Evolutionary conservation across 805 yeast species (phyloP).

Genomic region (Hyphopichia homilentoma): DNA sequence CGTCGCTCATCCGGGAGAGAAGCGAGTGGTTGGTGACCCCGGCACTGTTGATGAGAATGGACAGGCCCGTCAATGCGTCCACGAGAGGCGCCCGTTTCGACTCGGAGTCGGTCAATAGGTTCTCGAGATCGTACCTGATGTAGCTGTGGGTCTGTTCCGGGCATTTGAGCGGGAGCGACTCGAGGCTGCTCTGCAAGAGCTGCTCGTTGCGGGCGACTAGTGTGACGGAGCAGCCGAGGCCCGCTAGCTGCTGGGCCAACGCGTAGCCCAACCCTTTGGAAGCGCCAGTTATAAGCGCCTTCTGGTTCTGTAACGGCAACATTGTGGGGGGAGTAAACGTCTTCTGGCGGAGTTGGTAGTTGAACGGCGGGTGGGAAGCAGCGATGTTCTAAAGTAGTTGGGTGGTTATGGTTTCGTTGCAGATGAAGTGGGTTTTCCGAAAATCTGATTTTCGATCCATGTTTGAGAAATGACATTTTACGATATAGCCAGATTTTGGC

Average conservation of each 20-base stretch:
- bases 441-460: too few species aligned
- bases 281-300: constrained; percentile 40
- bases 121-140: constrained; percentile 29
- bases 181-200: constrained; percentile 24
- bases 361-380: too few species aligned
- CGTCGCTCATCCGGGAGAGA: constrained; percentile 38
- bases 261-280: constrained; percentile 37
- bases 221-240: constrained; percentile 27
- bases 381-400: too few species aligned
- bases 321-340: background rate
- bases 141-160: constrained; percentile 25
- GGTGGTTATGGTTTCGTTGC: too few species aligned
- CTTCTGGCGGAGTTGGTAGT: too few species aligned
- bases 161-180: constrained; percentile 9
- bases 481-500: too few species aligned
- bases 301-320: constrained; percentile 6
- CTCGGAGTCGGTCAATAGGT: constrained; percentile 11
- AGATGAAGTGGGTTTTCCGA: too few species aligned
- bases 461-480: too few species aligned
- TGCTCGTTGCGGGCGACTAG: constrained; percentile 33
- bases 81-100: constrained; percentile 12
- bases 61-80: constrained; percentile 27
- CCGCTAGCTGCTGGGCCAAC: constrained; percentile 23
- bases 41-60: constrained; percentile 60
- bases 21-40: constrained; percentile 60